Conservation (phyloP, 163 green algal genomes). For the Prototheca stagnorum region DNA sequence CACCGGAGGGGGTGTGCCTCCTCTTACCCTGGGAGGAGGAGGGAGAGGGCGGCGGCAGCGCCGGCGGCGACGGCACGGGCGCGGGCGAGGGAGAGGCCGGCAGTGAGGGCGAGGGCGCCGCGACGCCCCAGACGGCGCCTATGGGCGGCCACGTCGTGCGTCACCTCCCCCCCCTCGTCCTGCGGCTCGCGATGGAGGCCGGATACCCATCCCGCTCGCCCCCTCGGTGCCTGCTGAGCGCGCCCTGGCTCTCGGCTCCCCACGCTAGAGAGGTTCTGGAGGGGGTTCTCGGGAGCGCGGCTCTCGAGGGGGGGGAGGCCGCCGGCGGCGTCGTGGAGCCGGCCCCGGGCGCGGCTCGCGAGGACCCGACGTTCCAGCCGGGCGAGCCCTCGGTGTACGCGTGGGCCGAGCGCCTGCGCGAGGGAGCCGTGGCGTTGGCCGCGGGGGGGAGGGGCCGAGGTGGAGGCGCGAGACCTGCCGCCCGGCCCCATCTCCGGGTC, state of each 20-base stretch:
- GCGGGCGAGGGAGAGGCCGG: no score
- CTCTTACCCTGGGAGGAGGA: neutral
- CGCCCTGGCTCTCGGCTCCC: conserved; percentile 18
- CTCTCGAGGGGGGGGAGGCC: conserved; percentile 17
- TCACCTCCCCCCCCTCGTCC: conserved; percentile 25
- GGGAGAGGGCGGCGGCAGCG: neutral
- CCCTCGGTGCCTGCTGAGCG: conserved; percentile 9
- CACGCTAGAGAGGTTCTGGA: conserved; percentile 4
- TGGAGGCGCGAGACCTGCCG: no score
- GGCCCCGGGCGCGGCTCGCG: no score
- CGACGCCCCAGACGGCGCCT: no score
- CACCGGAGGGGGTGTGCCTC: neutral
- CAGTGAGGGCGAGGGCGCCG: no score
- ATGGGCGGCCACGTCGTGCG: no score
- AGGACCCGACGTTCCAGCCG: no score
- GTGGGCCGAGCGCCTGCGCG: conserved; percentile 37
- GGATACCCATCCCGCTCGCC: conserved; percentile 21
- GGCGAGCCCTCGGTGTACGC: conserved; percentile 20
- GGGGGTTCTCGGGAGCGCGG: conserved; percentile 14
- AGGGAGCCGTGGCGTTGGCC: neutral
- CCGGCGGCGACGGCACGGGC: neutral
- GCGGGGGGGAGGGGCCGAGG: no score
- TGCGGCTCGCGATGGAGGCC: conserved; percentile 17
- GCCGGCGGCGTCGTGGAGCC: no score
- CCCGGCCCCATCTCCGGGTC: no score